Evolutionary conservation across 176 grass and related monocot genomes (phyloP).

Genomic region (Thinopyrum elongatum): DNA sequence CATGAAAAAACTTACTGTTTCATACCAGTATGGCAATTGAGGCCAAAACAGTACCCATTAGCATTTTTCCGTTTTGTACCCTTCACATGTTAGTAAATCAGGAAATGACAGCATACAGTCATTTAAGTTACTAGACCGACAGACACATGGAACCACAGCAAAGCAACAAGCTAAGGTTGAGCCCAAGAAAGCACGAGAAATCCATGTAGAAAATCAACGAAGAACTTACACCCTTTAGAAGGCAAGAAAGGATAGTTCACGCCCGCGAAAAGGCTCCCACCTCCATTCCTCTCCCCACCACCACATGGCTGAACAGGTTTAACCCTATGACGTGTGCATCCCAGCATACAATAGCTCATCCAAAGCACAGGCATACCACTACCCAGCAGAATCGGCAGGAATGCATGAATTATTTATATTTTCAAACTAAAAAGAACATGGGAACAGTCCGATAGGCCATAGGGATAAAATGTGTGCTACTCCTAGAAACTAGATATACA

Average conservation of each 20-base stretch:
- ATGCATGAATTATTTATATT: neutral
- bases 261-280: neutral
- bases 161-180: neutral
- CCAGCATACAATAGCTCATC: neutral
- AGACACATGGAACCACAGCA: neutral
- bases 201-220: neutral
- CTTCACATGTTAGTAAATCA: neutral
- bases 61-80: neutral
- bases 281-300: neutral
- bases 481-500: neutral
- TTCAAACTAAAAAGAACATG: neutral
- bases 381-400: neutral
- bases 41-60: neutral
- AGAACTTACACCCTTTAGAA: neutral
- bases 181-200: no score
- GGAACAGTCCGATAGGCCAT: neutral
- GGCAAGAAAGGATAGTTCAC: neutral
- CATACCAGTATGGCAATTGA: neutral
- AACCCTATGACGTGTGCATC: neutral
- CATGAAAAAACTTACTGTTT: neutral
- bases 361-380: neutral
- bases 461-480: neutral
- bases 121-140: neutral
- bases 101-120: neutral
- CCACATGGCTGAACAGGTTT: neutral